Base-by-base conservation (phyloP, 345 rosid genomes). In the Abelmoschus esculentus region DNA sequence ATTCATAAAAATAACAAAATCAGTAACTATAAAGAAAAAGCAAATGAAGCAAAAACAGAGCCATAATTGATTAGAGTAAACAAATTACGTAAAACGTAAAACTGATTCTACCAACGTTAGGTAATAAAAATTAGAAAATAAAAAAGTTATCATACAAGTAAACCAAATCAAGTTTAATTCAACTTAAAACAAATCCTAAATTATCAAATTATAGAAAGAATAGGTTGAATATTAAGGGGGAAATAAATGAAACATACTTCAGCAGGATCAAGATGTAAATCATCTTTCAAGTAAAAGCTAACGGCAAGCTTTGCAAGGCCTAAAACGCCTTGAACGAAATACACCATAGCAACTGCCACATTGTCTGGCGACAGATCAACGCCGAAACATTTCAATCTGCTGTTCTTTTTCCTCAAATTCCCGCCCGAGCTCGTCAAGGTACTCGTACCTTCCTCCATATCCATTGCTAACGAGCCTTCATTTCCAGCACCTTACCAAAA, bases 251-350 rank as follows among this genome's bases (percentile, higher is more conserved):
- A 73, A 53, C 72, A 77, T 81, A 90, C 99, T 96, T 95, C 99
- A 5, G 99, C 99, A 70, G 99, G 98, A 82, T 95, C 98, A 69
- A 95, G 89, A 83, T 85, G 98, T 80, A 95, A 76, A 78, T 91
- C 97, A 80, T 95, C 98, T 82, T 95, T 95, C 34, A 95, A 70
- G 77, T 92, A 95, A 80, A 90, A 95, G 78, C 83, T 92, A 75
- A 92, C 99, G 56, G 99, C 98, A 2, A 95, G 97, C 73, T 96
- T 85, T 0, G 99, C 75, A 47, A 96, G 97, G 56, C 98, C 96
- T 79, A 96, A 83, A 75, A 96, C 99, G 75, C 99, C 99, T 84
- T 92, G 98, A 78, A 96, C 99, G 80, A 96, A 92, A 77, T 96
- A 92, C 50, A 96, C 99, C 98, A 92, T 96, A 2, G 98, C 90